phyloP scores from a whole-genome alignment of 345 rosid genomes.

The Eucalyptus erythrocorys region DNA sequence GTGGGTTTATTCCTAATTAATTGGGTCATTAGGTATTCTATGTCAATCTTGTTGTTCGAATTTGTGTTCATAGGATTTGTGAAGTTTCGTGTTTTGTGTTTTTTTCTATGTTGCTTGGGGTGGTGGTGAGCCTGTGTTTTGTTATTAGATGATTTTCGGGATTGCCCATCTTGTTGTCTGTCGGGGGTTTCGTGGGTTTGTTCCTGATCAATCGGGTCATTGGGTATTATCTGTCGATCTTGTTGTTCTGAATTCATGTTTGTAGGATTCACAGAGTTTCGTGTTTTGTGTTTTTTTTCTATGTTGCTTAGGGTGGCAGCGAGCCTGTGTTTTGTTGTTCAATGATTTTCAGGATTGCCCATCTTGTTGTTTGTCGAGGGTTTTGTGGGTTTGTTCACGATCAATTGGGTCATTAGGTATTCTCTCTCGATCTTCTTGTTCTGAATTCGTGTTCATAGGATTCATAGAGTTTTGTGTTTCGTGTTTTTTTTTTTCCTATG shows the following conservation, averaged over 20 bases:
- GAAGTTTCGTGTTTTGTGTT: background rate
- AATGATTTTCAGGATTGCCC: no score
- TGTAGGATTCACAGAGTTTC: no score
- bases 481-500: background rate
- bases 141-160: background rate
- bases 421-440: background rate
- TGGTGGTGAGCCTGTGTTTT: background rate
- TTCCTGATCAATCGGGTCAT: background rate
- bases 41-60: background rate
- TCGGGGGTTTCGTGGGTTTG: background rate
- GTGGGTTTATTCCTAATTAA: background rate
- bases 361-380: no score
- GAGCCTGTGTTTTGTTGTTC: no score
- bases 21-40: background rate
- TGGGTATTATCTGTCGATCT: no score
- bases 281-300: no score
- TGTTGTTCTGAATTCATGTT: no score
- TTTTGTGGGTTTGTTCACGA: no score
- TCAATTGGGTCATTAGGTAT: no score
- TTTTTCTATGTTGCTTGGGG: background rate
- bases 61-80: background rate
- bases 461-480: background rate
- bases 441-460: background rate
- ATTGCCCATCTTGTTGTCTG: background rate
- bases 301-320: no score